These are phyloP conservation scores for Drosera capensis DNA, from an alignment of 148 eudicot species.

Conservation along the genomic window DNA sequence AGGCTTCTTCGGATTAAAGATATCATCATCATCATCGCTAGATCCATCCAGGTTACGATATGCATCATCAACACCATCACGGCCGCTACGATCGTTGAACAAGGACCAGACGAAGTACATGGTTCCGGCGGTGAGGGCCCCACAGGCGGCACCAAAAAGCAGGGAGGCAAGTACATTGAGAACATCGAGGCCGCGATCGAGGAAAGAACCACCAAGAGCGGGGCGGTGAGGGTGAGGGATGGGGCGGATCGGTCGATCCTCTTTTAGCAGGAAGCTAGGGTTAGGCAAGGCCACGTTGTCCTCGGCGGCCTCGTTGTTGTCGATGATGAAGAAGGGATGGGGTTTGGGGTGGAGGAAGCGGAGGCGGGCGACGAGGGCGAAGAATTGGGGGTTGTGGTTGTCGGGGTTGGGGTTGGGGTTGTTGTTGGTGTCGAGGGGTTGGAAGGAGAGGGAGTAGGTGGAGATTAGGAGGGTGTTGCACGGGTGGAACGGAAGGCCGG, in stretches of 20 bases:
- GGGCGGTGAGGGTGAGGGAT: neutral
- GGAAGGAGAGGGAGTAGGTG: conserved; percentile 25
- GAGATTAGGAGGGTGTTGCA: conserved; percentile 43
- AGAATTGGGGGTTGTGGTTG: conserved; percentile 20
- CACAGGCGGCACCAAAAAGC: conserved; percentile 74
- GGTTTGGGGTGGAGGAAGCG: conserved; percentile 11
- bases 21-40: conserved; percentile 8
- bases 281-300: neutral
- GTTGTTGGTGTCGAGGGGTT: conserved; percentile 12
- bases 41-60: conserved; percentile 21
- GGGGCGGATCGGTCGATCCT: neutral
- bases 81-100: conserved; percentile 15
- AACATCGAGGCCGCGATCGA: conserved; percentile 45
- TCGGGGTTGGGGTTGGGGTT: conserved; percentile 1
- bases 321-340: conserved; percentile 9
- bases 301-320: neutral
- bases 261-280: neutral
- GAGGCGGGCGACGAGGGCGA: conserved; percentile 24
- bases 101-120: conserved; percentile 57
- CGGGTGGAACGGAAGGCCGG: conserved; percentile 25
- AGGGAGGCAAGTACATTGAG: conserved; percentile 57
- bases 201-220: conserved; percentile 19
- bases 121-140: conserved; percentile 60
- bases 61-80: conserved; percentile 13
- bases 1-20: too few species aligned